These are phyloP conservation scores for Xerocomellus dryophilus DNA, from an alignment of 768 basidiomycete genomes.

Conservation along the genomic window DNA sequence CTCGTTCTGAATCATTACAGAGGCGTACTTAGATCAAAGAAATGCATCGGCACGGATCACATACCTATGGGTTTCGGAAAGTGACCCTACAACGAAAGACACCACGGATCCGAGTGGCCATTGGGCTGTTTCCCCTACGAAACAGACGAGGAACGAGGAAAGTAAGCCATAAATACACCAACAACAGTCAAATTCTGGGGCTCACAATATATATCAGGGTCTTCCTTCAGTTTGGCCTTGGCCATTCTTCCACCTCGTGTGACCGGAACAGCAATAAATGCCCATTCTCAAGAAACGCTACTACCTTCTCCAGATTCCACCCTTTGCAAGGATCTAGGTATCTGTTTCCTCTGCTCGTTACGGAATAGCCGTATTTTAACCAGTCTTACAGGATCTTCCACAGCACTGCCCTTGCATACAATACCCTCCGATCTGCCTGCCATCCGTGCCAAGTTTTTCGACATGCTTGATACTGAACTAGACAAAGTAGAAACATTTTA, in stretches of 20 bases:
- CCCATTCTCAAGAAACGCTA: background rate
- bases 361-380: background rate
- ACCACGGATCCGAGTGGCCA: background rate
- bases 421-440: slow-evolving; percentile 56
- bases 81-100: background rate
- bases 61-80: background rate
- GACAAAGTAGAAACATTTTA: slow-evolving; percentile 89
- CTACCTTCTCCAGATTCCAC: background rate
- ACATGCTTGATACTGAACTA: slow-evolving; percentile 63
- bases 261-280: background rate
- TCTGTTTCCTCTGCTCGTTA: background rate
- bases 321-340: slow-evolving; percentile 14
- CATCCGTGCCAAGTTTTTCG: slow-evolving; percentile 69
- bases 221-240: slow-evolving; percentile 2
- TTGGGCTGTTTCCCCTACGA: background rate
- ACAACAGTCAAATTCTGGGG: background rate
- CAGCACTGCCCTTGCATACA: slow-evolving; percentile 39
- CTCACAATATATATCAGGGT: slow-evolving; percentile 2
- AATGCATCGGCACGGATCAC: background rate
- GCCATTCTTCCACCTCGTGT: background rate
- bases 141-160: background rate
- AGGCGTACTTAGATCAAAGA: background rate
- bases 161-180: slow-evolving; percentile 8
- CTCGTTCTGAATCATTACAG: background rate
- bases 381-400: slow-evolving; percentile 8